Percentiles rank a stretch among this genome's conserved stretches.
Evolutionary conservation across 2,329 filamentous ascomycete species (phyloP).

Genomic region (Pseudogymnoascus sp.): DNA sequence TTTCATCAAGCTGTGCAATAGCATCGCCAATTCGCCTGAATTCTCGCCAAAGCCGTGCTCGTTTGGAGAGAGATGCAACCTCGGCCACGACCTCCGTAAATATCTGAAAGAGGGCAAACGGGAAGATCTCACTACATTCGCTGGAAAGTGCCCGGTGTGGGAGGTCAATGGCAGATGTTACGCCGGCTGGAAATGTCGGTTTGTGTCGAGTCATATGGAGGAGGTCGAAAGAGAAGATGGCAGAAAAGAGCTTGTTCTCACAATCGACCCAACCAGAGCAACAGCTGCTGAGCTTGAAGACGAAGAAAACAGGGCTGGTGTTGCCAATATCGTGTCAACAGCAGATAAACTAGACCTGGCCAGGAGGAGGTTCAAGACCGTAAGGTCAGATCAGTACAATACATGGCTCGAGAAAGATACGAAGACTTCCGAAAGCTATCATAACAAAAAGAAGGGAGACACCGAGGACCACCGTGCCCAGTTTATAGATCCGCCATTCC

Average conservation of each 20-base stretch:
- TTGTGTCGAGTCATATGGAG: constrained; percentile 75
- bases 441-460: constrained; percentile 36
- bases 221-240: constrained; percentile 73
- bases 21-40: constrained; percentile 60
- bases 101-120: constrained; percentile 79
- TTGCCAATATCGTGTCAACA: constrained; percentile 66
- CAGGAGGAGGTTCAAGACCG: constrained; percentile 60
- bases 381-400: constrained; percentile 66
- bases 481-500: constrained; percentile 78
- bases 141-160: constrained; percentile 73
- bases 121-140: constrained; percentile 67
- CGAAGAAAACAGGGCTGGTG: constrained; percentile 46
- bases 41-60: constrained; percentile 72
- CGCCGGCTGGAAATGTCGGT: constrained; percentile 90
- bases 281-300: constrained; percentile 23
- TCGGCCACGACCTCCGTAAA: constrained; percentile 73
- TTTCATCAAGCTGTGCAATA: constrained; percentile 67
- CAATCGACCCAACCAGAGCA: constrained; percentile 34
- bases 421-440: constrained; percentile 40
- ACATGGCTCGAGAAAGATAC: constrained; percentile 66
- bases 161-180: constrained; percentile 66
- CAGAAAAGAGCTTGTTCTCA: constrained; percentile 67
- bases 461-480: constrained; percentile 65
- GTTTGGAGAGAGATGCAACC: constrained; percentile 72
- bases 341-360: constrained; percentile 66